These are phyloP conservation scores for Yamadazyma kanchanaburiensis DNA, from an alignment of 1,139 yeast species.

Conservation along the genomic window DNA sequence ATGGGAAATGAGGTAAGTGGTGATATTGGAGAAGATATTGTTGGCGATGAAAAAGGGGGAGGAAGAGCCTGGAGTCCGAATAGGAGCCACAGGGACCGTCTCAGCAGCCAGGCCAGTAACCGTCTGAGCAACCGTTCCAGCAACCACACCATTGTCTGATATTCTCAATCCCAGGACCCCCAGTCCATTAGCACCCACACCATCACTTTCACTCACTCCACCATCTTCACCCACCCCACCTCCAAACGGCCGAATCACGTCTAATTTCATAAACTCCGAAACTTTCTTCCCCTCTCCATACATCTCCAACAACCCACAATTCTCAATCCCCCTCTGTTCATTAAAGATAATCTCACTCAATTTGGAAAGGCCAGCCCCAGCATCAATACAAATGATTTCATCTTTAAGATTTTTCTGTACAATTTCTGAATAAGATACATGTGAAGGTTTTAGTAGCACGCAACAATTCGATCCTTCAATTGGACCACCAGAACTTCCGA, in stretches of 20 bases:
- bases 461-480: constrained; percentile 65
- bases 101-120: no score
- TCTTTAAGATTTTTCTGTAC: constrained; percentile 23
- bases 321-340: constrained; percentile 14
- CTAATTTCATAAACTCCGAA: no score
- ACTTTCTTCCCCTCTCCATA: no score
- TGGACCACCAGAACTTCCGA: constrained; percentile 83
- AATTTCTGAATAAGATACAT: constrained; percentile 34
- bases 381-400: constrained; percentile 64
- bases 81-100: no score
- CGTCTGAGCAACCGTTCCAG: no score
- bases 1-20: constrained; percentile 65
- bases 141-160: constrained; percentile 22
- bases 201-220: no score
- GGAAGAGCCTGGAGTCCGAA: no score
- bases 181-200: no score
- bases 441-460: constrained; percentile 57
- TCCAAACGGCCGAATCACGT: no score
- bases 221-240: no score
- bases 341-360: constrained; percentile 48
- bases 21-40: constrained; percentile 31
- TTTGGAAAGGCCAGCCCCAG: constrained; percentile 69
- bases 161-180: no score
- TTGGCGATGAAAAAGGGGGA: constrained; percentile 21
- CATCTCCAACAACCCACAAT: constrained; percentile 16